Base-by-base conservation (phyloP, 257 asterid genomes). In the Thymus mandschuricus region DNA sequence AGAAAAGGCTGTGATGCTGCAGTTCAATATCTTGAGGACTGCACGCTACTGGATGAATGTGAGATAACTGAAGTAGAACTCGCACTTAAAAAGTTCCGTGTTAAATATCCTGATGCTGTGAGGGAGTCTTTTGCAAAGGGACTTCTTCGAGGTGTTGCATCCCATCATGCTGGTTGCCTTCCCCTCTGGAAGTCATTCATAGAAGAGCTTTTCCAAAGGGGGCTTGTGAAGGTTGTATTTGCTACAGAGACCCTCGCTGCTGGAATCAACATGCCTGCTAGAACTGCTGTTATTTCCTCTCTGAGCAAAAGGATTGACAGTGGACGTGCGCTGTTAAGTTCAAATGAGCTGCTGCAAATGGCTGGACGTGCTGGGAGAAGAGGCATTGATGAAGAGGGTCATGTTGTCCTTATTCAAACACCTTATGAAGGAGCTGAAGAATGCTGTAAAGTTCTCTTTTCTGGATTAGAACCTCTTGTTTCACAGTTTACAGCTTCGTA, bases 211-310 rank as follows among this genome's bases (percentile, higher is more conserved):
- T 94, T 94, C 66, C 96, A 92, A 74, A 87, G 82, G 67, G 98
- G 99, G 54, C 92, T 91, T 77, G 90, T 94, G 69, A 94, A 94
- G 81, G 98, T 91, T 75, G 99, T 94, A 73, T 94, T 94, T 75
- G 99, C 99, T 73, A 94, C 99, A 3, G 99, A 94, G 83, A 94
- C 99, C 49, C 97, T 94, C 67, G 99, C 99, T 77, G 99, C 99
- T 76, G 99, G 99, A 74, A 91, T 94, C 66, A 94, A 94, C 87
- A 94, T 94, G 99, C 99, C 99, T 72, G 99, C 99, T 30, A 84
- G 99, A 82, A 91, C 99, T 80, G 95, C 99, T 62, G 92, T 94
- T 69, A 86, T 94, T 79, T 91, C 99, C 66, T 83, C 96, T 79
- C 93, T 94, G 78, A 88, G 91, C 90, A 94, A 92, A 88, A 87